Conservation (phyloP, 495 filamentous ascomycete species). For the Aspergillus diversus region DNA sequence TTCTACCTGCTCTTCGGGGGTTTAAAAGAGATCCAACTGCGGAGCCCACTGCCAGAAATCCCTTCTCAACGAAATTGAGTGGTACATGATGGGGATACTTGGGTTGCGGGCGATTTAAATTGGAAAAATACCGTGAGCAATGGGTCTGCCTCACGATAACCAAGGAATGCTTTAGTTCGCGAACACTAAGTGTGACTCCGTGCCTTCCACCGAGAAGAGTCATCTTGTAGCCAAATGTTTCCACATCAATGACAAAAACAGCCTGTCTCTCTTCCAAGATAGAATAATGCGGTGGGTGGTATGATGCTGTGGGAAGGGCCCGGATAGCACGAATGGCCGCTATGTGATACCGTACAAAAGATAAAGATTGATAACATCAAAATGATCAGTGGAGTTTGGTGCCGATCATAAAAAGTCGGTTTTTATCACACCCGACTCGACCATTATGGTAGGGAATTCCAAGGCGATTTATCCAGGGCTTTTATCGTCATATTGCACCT, state of each 20-base stretch:
- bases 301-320: slow-evolving; percentile 31
- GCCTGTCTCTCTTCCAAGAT: slow-evolving; percentile 3
- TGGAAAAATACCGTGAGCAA: slow-evolving; percentile 61
- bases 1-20: slow-evolving; percentile 71
- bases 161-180: slow-evolving; percentile 20
- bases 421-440: not conserved
- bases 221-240: slow-evolving; percentile 30
- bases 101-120: slow-evolving; percentile 73
- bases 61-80: slow-evolving; percentile 75
- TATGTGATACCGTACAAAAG: slow-evolving; percentile 29
- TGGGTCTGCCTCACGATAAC: slow-evolving; percentile 15
- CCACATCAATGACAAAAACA: slow-evolving; percentile 13
- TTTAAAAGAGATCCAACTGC: slow-evolving; percentile 79
- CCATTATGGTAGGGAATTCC: not conserved
- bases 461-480: not conserved
- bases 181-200: slow-evolving; percentile 24
- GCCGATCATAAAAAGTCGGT: not conserved
- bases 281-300: slow-evolving; percentile 24
- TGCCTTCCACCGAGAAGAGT: slow-evolving; percentile 33
- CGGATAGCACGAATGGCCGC: slow-evolving; percentile 26
- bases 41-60: slow-evolving; percentile 78
- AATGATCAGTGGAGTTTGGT: not conserved
- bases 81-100: slow-evolving; percentile 91
- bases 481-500: not conserved
- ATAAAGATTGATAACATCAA: slow-evolving; percentile 23